Conservation (phyloP, 2,329 filamentous ascomycete genomes). For the Diaporthe sp. region DNA sequence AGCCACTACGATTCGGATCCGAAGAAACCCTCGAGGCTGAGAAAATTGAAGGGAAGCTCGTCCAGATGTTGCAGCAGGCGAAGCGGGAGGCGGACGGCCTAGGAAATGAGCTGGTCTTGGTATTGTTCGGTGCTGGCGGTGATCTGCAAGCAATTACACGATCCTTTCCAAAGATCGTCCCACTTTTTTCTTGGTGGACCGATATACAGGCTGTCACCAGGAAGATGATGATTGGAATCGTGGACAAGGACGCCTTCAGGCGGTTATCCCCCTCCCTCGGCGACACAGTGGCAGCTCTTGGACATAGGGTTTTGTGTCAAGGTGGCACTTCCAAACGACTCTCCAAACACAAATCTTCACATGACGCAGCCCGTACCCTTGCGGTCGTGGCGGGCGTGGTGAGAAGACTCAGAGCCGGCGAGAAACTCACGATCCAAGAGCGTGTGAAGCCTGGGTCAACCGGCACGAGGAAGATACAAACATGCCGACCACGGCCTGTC, state of each 20-base stretch:
- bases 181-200: neutral
- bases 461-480: neutral
- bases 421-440: neutral
- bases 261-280: neutral
- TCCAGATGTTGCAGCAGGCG: conserved; percentile 3
- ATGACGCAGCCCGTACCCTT: conserved; percentile 1
- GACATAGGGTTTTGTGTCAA: neutral
- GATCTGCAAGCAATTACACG: neutral
- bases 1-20: neutral
- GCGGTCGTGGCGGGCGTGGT: neutral
- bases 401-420: neutral
- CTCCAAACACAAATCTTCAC: conserved; percentile 6
- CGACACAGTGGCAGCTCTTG: neutral
- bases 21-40: conserved; percentile 2
- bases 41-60: neutral
- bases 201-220: neutral
- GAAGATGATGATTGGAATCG: neutral
- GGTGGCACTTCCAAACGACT: neutral
- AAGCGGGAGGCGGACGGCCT: neutral
- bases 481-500: neutral
- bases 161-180: neutral
- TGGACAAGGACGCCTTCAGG: neutral
- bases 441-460: neutral
- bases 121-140: neutral
- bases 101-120: conserved; percentile 15